Base-by-base conservation (phyloP, 73 alveolate genomes). In the Paramecium pentaurelia region DNA sequence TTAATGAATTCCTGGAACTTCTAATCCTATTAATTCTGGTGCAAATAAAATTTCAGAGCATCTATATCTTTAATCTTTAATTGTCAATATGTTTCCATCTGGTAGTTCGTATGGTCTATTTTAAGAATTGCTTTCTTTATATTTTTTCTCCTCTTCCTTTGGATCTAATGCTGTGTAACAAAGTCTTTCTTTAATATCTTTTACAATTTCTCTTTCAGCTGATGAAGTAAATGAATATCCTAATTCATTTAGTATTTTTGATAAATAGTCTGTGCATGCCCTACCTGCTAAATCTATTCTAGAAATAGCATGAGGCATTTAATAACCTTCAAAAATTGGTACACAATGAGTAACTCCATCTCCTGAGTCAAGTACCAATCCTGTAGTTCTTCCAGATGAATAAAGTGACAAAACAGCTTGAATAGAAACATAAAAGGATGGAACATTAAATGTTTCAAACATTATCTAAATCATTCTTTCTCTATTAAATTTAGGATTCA, bases 301-400 rank as follows among this genome's bases (percentile, higher is more conserved):
- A 58, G 86, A 86, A 58, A 98, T 98, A 60, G 99, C 98, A 89
- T 97, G 97, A 38, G 98, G 98, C 77, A 95, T 94, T 42, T 98
- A 94, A 75, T 95, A 96, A 32, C 99, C 99, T 93, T 97, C 98
- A 84, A 86, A 97, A 38, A 96, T 94, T 6, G 99, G 99, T 47
- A 96, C 98, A 7, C 97, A 93, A 84, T 95, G 96, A 28, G 99
- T 93, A 11, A 97, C 97, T 4, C 98, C 99, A 38, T 97, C 98
- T 30, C 99, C 99, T n/a, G 97, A 95, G 73, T 97, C 99, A 22
- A 97, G 87, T 10, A 97, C 99, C 64, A 97, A 94, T 58, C 99
- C 99, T 10, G 99, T 96, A 22, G 99, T 97, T 92, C 98, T 96
- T 47, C 99, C 99, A 6, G 99, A 83, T 10, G 99, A 93, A 92